Evolutionary conservation across 164 flowering plant genomes (phyloP).

Genomic region (Aristolochia fimbriata): DNA sequence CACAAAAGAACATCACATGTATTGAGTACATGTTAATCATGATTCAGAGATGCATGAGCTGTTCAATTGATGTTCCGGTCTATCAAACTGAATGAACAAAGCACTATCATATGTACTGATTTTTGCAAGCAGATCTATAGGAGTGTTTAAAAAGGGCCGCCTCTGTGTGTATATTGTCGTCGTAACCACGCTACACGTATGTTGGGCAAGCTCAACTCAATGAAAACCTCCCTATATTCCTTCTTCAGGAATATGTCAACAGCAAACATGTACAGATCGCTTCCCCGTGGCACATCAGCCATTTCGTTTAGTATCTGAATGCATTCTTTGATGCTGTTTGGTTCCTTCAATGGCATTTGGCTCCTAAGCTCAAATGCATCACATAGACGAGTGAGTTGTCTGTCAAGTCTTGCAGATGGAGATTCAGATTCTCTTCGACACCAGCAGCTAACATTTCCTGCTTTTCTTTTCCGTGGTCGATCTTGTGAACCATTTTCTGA

Average conservation of each 20-base stretch:
- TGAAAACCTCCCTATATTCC: background rate
- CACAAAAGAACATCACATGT: too few relatives aligned
- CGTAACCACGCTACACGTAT: background rate
- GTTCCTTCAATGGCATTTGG: background rate
- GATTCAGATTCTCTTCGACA: too few relatives aligned
- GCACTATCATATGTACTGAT: background rate
- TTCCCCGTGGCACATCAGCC: background rate
- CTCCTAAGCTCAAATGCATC: too few relatives aligned
- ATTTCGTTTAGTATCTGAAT: background rate
- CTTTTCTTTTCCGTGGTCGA: too few relatives aligned
- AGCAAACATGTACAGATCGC: background rate
- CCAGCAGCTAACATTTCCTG: too few relatives aligned
- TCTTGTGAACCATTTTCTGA: too few relatives aligned
- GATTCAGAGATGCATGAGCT: background rate
- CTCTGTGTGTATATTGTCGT: background rate
- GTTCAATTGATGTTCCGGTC: background rate
- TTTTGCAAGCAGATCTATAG: background rate
- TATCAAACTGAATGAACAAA: background rate
- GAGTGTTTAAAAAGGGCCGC: background rate
- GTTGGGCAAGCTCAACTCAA: background rate
- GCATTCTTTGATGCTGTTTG: slow-evolving; percentile 1
- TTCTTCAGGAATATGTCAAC: background rate
- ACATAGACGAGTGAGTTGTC: too few relatives aligned
- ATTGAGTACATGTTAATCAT: too few relatives aligned
- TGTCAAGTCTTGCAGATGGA: too few relatives aligned